These are phyloP conservation scores for Coniochaeta ligniaria DNA, from an alignment of 2,329 filamentous ascomycete species.

Conservation along the genomic window DNA sequence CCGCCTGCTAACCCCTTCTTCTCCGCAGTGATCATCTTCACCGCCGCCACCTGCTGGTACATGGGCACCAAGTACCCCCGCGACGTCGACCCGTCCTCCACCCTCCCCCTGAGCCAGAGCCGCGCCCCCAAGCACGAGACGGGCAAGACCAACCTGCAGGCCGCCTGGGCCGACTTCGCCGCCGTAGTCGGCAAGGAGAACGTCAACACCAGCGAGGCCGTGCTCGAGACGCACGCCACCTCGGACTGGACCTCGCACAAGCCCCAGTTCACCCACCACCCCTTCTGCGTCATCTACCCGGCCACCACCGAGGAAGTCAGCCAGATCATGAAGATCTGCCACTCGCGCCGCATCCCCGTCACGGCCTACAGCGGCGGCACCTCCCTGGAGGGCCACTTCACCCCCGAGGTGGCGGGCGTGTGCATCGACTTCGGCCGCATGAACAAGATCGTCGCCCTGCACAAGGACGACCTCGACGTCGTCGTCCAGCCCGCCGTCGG, in stretches of 20 bases:
- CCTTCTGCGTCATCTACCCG: conserved; percentile 71
- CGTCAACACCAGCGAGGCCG: conserved; percentile 51
- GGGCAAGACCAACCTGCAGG: conserved; percentile 56
- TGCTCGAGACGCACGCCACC: conserved; percentile 49
- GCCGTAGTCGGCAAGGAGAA: conserved; percentile 57
- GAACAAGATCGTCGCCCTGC: conserved; percentile 70
- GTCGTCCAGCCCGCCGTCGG: conserved; percentile 75
- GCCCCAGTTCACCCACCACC: conserved; percentile 37
- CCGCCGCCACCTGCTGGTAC: conserved; percentile 48
- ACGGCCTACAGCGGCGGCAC: conserved; percentile 85
- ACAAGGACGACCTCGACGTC: conserved; percentile 71
- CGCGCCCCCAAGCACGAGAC: conserved; percentile 48
- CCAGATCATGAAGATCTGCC: conserved; percentile 83
- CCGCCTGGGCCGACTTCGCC: conserved; percentile 63
- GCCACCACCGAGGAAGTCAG: conserved; percentile 74
- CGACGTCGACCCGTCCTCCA: conserved; percentile 46
- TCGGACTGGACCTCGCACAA: conserved; percentile 59
- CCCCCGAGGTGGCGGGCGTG: conserved; percentile 73
- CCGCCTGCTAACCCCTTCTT: not conserved
- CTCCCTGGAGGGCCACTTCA: conserved; percentile 82
- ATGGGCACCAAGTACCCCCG: conserved; percentile 49
- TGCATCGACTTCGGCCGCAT: conserved; percentile 83
- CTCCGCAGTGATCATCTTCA: conserved; percentile 41
- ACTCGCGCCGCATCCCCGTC: conserved; percentile 72
- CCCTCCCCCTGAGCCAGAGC: conserved; percentile 47